Conservation (phyloP, 805 yeast species). For the Cyberlindnera bimundalis region DNA sequence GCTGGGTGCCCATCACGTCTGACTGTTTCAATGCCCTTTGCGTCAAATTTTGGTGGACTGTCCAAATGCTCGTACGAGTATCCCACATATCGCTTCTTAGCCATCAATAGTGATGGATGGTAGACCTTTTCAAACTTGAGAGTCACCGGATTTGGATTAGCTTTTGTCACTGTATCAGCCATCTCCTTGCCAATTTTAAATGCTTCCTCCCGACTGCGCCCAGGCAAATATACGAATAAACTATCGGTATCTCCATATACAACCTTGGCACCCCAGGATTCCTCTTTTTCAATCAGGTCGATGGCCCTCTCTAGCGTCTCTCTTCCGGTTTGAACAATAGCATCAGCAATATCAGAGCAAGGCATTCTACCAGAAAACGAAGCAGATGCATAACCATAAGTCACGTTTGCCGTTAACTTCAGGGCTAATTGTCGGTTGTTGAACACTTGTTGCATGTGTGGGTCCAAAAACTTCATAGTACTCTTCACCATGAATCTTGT, state of each 20-base stretch:
- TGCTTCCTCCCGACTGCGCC: conserved; percentile 72
- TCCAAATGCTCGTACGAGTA: conserved; percentile 60
- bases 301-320: conserved; percentile 77
- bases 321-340: conserved; percentile 87
- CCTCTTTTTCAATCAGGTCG: conserved; percentile 54
- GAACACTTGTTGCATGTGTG: conserved; percentile 51
- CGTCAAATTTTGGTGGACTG: conserved; percentile 69
- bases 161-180: conserved; percentile 56
- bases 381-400: conserved; percentile 95
- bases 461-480: conserved; percentile 59
- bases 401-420: conserved; percentile 89
- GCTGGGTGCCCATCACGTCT: conserved; percentile 95
- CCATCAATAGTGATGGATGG: conserved; percentile 75
- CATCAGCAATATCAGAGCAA: conserved; percentile 90
- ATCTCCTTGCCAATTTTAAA: conserved; percentile 70
- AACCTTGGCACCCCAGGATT: conserved; percentile 80
- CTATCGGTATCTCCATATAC: conserved; percentile 98
- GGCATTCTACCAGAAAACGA: conserved; percentile 98
- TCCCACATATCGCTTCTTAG: conserved; percentile 92
- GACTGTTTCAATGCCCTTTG: conserved; percentile 95
- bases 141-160: conserved; percentile 76
- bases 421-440: conserved; percentile 82
- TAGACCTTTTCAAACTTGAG: conserved; percentile 92
- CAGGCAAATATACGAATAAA: conserved; percentile 85
- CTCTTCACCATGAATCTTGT: conserved; percentile 75